phyloP scores from a whole-genome alignment of 371 early-diverging fungal genomes.

The Phascolomyces articulosus region DNA sequence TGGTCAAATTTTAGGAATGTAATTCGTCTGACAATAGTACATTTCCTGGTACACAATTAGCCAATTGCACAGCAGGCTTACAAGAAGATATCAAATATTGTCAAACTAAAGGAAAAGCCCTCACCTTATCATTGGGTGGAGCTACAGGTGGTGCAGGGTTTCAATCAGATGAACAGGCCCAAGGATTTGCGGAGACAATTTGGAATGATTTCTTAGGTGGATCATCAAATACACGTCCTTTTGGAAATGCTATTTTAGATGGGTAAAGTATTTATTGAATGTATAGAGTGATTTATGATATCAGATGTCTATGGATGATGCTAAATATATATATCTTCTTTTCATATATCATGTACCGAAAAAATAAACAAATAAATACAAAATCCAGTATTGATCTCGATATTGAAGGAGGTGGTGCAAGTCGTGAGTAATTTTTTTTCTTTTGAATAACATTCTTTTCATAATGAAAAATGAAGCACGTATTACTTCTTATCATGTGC shows the following conservation, averaged over 20 bases:
- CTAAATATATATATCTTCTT: background rate
- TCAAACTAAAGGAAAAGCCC: constrained; percentile 55
- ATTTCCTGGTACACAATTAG: constrained; percentile 51
- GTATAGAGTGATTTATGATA: constrained; percentile 1
- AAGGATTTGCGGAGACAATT: constrained; percentile 53
- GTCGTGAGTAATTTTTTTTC: constrained; percentile 36
- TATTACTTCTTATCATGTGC: no score
- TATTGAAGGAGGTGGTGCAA: constrained; percentile 62
- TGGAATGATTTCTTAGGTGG: constrained; percentile 68
- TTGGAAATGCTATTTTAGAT: constrained; percentile 61
- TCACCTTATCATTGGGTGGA: constrained; percentile 63
- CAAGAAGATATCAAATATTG: constrained; percentile 57
- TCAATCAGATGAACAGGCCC: constrained; percentile 39
- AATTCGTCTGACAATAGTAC: constrained; percentile 47
- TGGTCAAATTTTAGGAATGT: no score
- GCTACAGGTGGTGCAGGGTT: constrained; percentile 59
- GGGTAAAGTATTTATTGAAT: constrained; percentile 45
- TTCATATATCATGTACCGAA: background rate
- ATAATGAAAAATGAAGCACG: no score
- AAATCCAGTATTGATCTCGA: constrained; percentile 63
- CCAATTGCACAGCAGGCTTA: constrained; percentile 51
- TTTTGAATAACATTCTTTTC: no score
- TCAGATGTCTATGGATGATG: background rate
- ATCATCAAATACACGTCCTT: constrained; percentile 51
- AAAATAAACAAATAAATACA: constrained; percentile 1